These are phyloP conservation scores for Nakazawaea ambrosiae DNA, from an alignment of 805 yeast species.

Conservation along the genomic window DNA sequence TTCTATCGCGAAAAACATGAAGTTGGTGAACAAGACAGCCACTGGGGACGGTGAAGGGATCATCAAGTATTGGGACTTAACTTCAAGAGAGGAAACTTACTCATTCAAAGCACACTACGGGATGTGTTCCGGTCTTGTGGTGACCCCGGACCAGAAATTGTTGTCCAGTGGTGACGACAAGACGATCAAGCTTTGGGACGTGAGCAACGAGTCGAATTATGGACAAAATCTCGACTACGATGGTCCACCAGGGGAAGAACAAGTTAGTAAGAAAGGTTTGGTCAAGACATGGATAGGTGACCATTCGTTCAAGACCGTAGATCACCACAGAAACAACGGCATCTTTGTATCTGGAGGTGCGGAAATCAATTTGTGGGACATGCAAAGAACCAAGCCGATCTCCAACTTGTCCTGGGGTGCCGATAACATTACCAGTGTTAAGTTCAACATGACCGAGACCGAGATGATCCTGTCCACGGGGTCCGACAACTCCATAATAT, in stretches of 20 bases:
- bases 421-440: constrained; percentile 76
- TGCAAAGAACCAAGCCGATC: constrained; percentile 67
- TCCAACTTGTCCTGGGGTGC: constrained; percentile 93
- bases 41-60: constrained; percentile 95
- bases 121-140: constrained; percentile 73
- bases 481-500: constrained; percentile 81
- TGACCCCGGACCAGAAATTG: constrained; percentile 53
- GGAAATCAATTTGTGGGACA: constrained; percentile 87
- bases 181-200: constrained; percentile 85
- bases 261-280: constrained; percentile 41
- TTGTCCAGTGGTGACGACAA: constrained; percentile 89
- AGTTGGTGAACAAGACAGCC: constrained; percentile 66
- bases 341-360: constrained; percentile 91
- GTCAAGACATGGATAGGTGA: constrained; percentile 78
- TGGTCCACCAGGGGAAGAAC: constrained; percentile 22
- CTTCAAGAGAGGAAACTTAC: constrained; percentile 66
- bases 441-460: constrained; percentile 86
- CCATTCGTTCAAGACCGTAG: constrained; percentile 77
- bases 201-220: constrained; percentile 33
- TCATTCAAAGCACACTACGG: constrained; percentile 88
- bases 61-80: constrained; percentile 88
- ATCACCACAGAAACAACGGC: constrained; percentile 71
- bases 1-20: constrained; percentile 72
- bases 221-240: constrained; percentile 17
- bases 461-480: constrained; percentile 85